Percentiles rank a stretch among this genome's conserved stretches.
Conservation (phyloP, 352 stramenopile genomes). For the Phytophthora agathidicida region DNA sequence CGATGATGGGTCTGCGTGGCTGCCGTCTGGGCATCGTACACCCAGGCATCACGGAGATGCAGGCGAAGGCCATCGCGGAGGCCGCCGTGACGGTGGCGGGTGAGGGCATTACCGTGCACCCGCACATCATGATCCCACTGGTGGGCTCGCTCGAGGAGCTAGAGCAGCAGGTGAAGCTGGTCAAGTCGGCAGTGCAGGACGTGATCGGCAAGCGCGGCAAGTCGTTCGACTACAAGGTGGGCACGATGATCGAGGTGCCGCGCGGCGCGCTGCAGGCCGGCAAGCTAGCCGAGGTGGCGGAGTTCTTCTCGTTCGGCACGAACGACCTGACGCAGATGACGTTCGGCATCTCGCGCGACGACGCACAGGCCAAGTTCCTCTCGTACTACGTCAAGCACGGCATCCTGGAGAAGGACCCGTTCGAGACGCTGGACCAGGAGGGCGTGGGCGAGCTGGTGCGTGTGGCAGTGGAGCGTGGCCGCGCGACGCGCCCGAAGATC, state of each 20-base stretch:
- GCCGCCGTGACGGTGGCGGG: constrained; percentile 18
- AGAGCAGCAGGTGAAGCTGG: constrained; percentile 31
- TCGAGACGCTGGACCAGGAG: constrained; percentile 36
- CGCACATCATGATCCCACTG: constrained; percentile 29
- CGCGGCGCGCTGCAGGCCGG: constrained; percentile 28
- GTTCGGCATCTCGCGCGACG: constrained; percentile 30
- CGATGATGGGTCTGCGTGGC: constrained; percentile 36
- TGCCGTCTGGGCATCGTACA: constrained; percentile 33
- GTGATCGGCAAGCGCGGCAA: constrained; percentile 28
- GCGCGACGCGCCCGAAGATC: constrained; percentile 20
- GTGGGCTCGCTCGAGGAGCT: constrained; percentile 32
- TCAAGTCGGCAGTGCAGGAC: constrained; percentile 28
- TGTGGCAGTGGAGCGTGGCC: constrained; percentile 21
- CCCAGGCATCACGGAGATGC: constrained; percentile 34
- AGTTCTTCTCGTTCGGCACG: constrained; percentile 35
- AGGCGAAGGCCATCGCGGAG: constrained; percentile 35
- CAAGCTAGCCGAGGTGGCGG: constrained; percentile 29
- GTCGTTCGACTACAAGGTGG: constrained; percentile 34
- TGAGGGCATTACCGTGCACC: constrained; percentile 29
- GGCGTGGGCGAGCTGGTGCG: constrained; percentile 30
- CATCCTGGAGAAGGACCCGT: constrained; percentile 33
- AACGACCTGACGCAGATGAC: constrained; percentile 35
- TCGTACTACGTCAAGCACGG: constrained; percentile 30
- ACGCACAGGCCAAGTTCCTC: constrained; percentile 34
- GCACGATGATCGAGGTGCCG: constrained; percentile 33